Evolutionary conservation across 225 moss, liverwort and hornwort species (phyloP), one percentile per base, ranked within the genome.

Genomic region (Climacium dendroides): DNA sequence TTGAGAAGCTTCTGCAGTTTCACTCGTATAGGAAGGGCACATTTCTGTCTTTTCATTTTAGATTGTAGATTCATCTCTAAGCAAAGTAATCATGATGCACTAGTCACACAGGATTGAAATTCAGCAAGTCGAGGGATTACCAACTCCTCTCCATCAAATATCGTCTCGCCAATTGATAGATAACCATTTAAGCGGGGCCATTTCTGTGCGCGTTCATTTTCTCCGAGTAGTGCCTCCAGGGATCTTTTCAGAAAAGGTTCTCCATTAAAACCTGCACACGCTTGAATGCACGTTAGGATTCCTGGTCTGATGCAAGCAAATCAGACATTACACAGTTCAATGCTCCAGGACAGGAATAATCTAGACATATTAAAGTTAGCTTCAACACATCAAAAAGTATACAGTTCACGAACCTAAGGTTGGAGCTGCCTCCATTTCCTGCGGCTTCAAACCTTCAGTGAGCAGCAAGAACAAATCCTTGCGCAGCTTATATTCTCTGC

Each of bases 131-230:
- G 20, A 87, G 55, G 59, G 15, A 79, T 79, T 82, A 92, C 93
- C 92, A 88, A 73, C 74, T 92, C 87, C 75, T 92, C 81, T 60
- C 88, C 89, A 62, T 85, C 87, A 87, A 87, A 82, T 85, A 90
- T 88, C 57, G 79, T 79, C 90, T 92, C 92, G 55, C 93, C 90
- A 74, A 72, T 67, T 82, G 89, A 86, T 57, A 86, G 88, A 84
- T 64, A 74, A 76, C 23, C 76, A 43, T 52, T 59, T 37, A 89
- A 79, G 74, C 89, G 82, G 74, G 88, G 71, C 66, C 57, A 87
- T 80, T 92, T 91, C 61, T 87, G 74, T 84, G 63, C 55, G 82
- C 83, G 79, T 61, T 87, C 90, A 48, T 69, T 50, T 57, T 63
- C 87, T 64, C 28, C 39, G n/a, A 87, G 69, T 60, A 78, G 69